Conservation (phyloP, 1,284 basidiomycete species). For the Cronartium ribicola region DNA sequence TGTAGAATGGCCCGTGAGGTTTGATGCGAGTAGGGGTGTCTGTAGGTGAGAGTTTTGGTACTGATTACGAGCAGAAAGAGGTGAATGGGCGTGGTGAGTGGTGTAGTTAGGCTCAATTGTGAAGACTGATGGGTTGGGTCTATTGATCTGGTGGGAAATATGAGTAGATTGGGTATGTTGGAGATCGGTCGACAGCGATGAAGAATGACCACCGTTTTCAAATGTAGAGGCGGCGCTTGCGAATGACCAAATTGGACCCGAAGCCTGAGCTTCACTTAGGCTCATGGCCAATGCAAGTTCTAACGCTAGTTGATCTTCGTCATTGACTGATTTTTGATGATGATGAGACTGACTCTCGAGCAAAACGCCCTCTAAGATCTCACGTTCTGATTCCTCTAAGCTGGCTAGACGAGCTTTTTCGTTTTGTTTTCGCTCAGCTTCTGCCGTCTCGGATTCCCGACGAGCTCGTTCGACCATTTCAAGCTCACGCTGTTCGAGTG, state of each 20-base stretch:
- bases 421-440: background rate
- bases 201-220: background rate
- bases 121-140: background rate
- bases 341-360: background rate
- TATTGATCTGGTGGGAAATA: background rate
- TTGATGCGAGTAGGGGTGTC: slow-evolving; percentile 1
- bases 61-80: background rate
- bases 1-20: background rate
- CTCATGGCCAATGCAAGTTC: slow-evolving; percentile 25
- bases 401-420: background rate
- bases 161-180: background rate
- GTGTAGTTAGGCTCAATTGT: background rate
- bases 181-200: background rate
- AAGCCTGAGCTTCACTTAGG: background rate
- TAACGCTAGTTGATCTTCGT: slow-evolving; percentile 10
- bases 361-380: background rate
- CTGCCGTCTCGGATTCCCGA: background rate
- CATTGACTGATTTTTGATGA: background rate
- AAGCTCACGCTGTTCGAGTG: background rate
- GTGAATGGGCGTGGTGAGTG: too few species aligned
- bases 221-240: background rate
- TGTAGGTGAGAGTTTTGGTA: background rate
- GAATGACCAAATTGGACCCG: background rate
- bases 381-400: background rate
- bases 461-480: background rate